Percentiles rank a stretch among this genome's conserved stretches.
These are phyloP conservation scores for Nigrograna mackinnonii DNA, from an alignment of 2,329 filamentous ascomycete species.

Conservation along the genomic window DNA sequence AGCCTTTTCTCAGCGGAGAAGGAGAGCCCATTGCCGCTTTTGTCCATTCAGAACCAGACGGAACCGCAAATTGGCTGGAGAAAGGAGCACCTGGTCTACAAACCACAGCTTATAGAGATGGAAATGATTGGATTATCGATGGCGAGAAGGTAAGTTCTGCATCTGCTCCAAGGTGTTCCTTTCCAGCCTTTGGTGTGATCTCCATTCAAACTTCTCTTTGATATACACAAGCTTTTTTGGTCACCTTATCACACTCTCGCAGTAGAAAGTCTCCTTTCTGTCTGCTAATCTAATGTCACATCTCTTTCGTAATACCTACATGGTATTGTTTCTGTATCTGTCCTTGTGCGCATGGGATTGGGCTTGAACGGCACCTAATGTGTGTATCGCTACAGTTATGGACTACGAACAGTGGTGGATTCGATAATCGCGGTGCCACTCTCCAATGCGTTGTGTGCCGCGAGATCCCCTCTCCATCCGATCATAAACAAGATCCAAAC, in stretches of 20 bases:
- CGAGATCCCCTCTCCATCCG: slow-evolving; percentile 18
- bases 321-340: too few species aligned
- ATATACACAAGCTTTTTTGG: too few species aligned
- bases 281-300: too few species aligned
- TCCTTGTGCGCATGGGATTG: too few species aligned
- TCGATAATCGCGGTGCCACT: slow-evolving; percentile 57
- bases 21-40: slow-evolving; percentile 56
- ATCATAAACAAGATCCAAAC: slow-evolving; percentile 12
- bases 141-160: slow-evolving; percentile 53
- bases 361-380: too few species aligned
- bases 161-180: too few species aligned
- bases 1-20: slow-evolving; percentile 50
- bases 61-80: slow-evolving; percentile 58
- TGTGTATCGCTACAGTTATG: slow-evolving; percentile 51
- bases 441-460: slow-evolving; percentile 58
- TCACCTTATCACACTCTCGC: too few species aligned
- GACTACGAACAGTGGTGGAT: slow-evolving; percentile 59
- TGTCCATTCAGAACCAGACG: slow-evolving; percentile 56
- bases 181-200: too few species aligned
- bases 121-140: slow-evolving; percentile 55
- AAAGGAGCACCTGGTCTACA: slow-evolving; percentile 52
- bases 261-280: too few species aligned
- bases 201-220: too few species aligned
- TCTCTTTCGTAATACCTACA: too few species aligned
- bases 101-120: slow-evolving; percentile 54